Base-by-base conservation (phyloP, 441 rosid genomes). In the Bruguiera hainesii region DNA sequence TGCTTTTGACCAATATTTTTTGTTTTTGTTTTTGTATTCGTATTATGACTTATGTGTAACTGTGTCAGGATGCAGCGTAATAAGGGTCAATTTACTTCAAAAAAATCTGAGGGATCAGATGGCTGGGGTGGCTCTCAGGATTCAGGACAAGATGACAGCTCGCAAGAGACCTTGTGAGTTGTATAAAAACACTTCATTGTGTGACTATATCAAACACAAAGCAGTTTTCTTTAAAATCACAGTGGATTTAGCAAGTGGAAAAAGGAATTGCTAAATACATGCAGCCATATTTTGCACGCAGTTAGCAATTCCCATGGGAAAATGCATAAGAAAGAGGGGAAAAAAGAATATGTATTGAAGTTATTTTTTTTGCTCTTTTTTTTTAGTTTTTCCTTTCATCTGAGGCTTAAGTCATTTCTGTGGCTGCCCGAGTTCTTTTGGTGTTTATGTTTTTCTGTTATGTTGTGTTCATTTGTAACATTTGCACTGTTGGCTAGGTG, bases 11-110 rank as follows among this genome's bases (percentile, higher is more conserved):
- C 46, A 37, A 13, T 42, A 11, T 37, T 37, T 37, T 37, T 37
- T 35, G 11, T 37, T 10, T 37, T 42, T 42, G 15, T 42, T 42
- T 11, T 42, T 13, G 18, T 42, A 42, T 11, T 42, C 5, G 0
- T 42, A 2, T 30, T 42, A n/a, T 49, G 29, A 4, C 18, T 11
- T 29, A 3, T 56, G 29, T 26, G 3, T 61, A 61, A 57, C 61
- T 61, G 29, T 65, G 66, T 63, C 95, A 94, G 99, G 79, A 94
- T 94, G 99, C 89, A 91, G 76, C 89, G 99, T n/a, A 91, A 87
- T 61, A 94, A 94, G 77, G 99, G 98, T 78, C 99, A 94, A 20
- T 94, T 94, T 77, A 85, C 94, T 30, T 71, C 90, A 64, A 91
- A 89, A 82, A 87, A 82, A 83, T 66, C 88, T 53, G 94, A 94